Conservation (phyloP, 208 protist species). For the Blastocrithidia nonstop region DNA sequence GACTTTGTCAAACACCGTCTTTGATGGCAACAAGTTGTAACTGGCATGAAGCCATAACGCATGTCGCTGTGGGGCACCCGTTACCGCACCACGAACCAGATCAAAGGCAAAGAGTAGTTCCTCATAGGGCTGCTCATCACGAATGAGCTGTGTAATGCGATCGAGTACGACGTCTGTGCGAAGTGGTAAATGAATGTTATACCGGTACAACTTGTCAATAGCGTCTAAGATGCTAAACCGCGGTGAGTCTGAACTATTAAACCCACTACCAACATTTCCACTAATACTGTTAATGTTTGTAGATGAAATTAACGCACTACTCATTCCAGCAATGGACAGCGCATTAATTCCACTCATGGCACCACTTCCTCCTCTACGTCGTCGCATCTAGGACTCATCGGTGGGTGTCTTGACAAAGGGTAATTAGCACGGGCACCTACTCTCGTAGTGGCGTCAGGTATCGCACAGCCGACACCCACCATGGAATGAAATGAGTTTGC, state of each 20-base stretch:
- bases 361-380: conserved; percentile 1
- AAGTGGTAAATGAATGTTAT: conserved; percentile 46
- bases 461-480: conserved; percentile 67
- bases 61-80: conserved; percentile 59
- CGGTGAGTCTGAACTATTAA: conserved; percentile 7
- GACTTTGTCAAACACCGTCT: conserved; percentile 68
- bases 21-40: conserved; percentile 52
- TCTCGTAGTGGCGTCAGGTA: conserved; percentile 53
- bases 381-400: conserved; percentile 7
- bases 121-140: conserved; percentile 45
- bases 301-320: conserved; percentile 7
- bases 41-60: conserved; percentile 75
- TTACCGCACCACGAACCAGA: conserved; percentile 56
- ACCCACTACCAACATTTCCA: conserved; percentile 4
- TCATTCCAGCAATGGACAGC: conserved; percentile 6
- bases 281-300: conserved; percentile 5
- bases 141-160: conserved; percentile 37
- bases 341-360: conserved; percentile 1
- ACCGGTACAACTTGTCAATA: conserved; percentile 34
- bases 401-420: conserved; percentile 34
- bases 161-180: conserved; percentile 31
- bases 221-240: conserved; percentile 37
- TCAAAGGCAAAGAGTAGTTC: conserved; percentile 70
- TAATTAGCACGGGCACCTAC: conserved; percentile 50
- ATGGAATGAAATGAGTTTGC: conserved; percentile 20